Base-by-base conservation (phyloP, 805 yeast species). In the Alloascoidea hylecoeti region DNA sequence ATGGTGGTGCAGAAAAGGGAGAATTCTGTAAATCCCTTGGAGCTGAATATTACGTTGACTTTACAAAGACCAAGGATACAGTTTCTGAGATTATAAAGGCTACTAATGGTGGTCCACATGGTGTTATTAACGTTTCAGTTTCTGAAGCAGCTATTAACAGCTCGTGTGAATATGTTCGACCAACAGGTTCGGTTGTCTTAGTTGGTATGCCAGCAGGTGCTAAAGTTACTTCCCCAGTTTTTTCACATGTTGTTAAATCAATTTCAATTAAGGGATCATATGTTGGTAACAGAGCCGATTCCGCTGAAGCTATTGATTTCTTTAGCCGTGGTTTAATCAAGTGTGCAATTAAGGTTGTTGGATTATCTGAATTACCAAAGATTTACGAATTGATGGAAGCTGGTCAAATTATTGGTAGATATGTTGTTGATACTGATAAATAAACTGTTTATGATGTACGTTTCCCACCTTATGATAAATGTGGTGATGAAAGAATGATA, bases 241-340 rank as follows among this genome's bases (percentile, higher is more conserved):
- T 82, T 65, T 63, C 67, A 46, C 74, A 80, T 38, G 94, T 83
- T 43, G 77, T 79, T 48, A 78, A 71, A 62, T 72, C 83, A 42
- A 65, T 79, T 57, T 64, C 66, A 52, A 77, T 83, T 55, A 73
- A 67, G 57, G 94, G 92, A 49, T 81, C 94, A 38, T 80, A 80
- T 55, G 94, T 83, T 45, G 95, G 94, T 51, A 81, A 81, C 74
- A 78, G 94, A 63, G 79, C 80, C 46, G 95, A 84, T 62, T 72
- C 89, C 46, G 70, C 78, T 45, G 88, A 81, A 66, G 86, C 89
- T 40, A 60, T 80, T 46, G 82, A 77, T 50, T 78, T 80, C 70
- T 78, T 76, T 60, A 45, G 66, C 48, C 68, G 83, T 57, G 89
- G 88, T 44, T 62, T 74, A 54, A 78, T 79, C 56, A 66, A 69